A percentile compares a stretch with the other conserved stretches of the same genome.
Evolutionary conservation across 2,329 filamentous ascomycete species (phyloP).

Genomic region (Apiospora saccharicola): DNA sequence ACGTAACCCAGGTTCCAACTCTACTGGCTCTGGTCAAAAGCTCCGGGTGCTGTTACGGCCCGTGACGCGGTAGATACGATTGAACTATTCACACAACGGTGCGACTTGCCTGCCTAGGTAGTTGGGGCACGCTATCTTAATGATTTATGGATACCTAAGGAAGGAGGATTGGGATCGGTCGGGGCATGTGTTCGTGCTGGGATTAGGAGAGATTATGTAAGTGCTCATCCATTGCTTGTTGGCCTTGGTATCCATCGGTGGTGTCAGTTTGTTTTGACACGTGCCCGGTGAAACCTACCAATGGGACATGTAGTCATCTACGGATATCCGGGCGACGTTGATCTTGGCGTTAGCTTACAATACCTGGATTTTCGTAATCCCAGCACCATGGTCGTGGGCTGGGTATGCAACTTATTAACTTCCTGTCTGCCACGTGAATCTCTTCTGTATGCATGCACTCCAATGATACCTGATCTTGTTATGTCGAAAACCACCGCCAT

Average conservation of each 20-base stretch:
- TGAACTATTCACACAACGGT: no score
- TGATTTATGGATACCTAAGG: background rate
- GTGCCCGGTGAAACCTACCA: background rate
- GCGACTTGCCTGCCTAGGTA: background rate
- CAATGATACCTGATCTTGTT: background rate
- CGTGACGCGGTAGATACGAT: background rate
- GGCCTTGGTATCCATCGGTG: background rate
- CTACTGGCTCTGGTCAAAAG: background rate
- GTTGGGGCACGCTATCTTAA: background rate
- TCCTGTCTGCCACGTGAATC: background rate
- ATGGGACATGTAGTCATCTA: background rate
- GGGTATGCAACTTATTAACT: background rate
- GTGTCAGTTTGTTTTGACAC: background rate
- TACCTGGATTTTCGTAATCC: background rate
- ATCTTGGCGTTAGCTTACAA: background rate
- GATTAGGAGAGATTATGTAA: background rate
- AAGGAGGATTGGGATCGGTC: background rate
- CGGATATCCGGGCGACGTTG: constrained; percentile 2
- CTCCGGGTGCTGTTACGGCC: background rate
- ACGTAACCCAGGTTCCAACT: background rate
- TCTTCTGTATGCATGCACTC: background rate
- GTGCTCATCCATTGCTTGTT: background rate
- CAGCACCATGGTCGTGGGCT: background rate
- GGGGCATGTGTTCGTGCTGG: background rate
- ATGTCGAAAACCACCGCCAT: background rate